phyloP scores from a whole-genome alignment of 2,329 filamentous ascomycete species.

The Fusarium sp. region DNA sequence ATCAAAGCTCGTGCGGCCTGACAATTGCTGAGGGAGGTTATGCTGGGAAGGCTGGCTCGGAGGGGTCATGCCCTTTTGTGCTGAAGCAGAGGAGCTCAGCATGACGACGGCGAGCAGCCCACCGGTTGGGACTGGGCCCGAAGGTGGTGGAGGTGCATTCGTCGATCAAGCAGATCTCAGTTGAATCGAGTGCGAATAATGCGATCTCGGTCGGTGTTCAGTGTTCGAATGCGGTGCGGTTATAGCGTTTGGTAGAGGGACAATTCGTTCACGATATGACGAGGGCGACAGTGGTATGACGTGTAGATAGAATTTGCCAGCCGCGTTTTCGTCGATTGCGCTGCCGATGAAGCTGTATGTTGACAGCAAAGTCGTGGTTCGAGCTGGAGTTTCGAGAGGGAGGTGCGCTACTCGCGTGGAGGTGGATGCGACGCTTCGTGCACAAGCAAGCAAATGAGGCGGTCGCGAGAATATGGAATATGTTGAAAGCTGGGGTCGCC shows the following conservation, averaged over 20 bases:
- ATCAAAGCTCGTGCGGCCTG: constrained; percentile 60
- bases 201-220: constrained; percentile 32
- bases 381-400: constrained; percentile 34
- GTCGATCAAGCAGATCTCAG: constrained; percentile 45
- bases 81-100: constrained; percentile 53
- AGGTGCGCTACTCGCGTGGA: constrained; percentile 41
- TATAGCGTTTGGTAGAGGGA: constrained; percentile 14
- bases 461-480: background rate
- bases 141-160: constrained; percentile 54
- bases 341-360: constrained; percentile 15
- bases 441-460: constrained; percentile 18
- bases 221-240: constrained; percentile 17
- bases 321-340: constrained; percentile 24
- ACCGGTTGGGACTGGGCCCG: constrained; percentile 57
- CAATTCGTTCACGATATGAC: constrained; percentile 9
- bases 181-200: constrained; percentile 26
- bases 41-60: constrained; percentile 56
- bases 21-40: constrained; percentile 50
- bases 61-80: constrained; percentile 51
- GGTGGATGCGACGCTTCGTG: constrained; percentile 40
- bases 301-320: constrained; percentile 5
- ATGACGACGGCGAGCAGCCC: constrained; percentile 53
- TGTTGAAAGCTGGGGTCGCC: constrained; percentile 16
- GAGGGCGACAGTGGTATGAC: background rate
- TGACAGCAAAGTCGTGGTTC: constrained; percentile 24